Percentiles rank a stretch among this genome's conserved stretches.
Conservation (phyloP, 2,329 filamentous ascomycete genomes). For the Ophiostoma tasmaniense region DNA sequence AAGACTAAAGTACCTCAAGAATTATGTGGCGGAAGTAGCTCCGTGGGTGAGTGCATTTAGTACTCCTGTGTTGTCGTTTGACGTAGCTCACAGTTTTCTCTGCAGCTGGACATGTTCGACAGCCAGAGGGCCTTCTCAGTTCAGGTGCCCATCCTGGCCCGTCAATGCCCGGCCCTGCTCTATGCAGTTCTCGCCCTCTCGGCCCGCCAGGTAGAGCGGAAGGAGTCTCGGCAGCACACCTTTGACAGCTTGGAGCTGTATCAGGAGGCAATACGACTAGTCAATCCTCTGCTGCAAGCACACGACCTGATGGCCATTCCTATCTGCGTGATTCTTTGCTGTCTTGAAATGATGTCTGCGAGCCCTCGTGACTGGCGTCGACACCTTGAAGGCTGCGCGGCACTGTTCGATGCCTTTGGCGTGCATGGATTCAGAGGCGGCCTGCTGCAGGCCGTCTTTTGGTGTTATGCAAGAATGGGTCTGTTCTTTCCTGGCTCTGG, state of each 20-base stretch:
- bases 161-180: neutral
- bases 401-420: conserved; percentile 43
- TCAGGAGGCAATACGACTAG: conserved; percentile 39
- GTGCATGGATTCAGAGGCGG: conserved; percentile 47
- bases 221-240: conserved; percentile 26
- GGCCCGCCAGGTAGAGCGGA: conserved; percentile 45
- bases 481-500: conserved; percentile 34
- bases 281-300: conserved; percentile 29
- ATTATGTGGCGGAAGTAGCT: too few species aligned
- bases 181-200: conserved; percentile 48
- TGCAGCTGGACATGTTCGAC: too few species aligned
- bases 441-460: conserved; percentile 46
- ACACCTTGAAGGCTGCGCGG: conserved; percentile 50
- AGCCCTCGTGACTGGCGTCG: conserved; percentile 42
- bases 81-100: too few species aligned
- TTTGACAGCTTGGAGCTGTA: conserved; percentile 43
- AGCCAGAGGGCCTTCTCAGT: too few species aligned
- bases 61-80: too few species aligned
- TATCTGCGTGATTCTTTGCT: conserved; percentile 34
- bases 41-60: too few species aligned
- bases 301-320: conserved; percentile 30
- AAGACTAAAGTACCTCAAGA: too few species aligned
- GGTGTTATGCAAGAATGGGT: conserved; percentile 52
- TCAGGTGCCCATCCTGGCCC: too few species aligned
- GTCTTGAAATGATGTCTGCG: conserved; percentile 37